Base-by-base conservation (phyloP, 2,329 filamentous ascomycete species). In the Alternaria panax region DNA sequence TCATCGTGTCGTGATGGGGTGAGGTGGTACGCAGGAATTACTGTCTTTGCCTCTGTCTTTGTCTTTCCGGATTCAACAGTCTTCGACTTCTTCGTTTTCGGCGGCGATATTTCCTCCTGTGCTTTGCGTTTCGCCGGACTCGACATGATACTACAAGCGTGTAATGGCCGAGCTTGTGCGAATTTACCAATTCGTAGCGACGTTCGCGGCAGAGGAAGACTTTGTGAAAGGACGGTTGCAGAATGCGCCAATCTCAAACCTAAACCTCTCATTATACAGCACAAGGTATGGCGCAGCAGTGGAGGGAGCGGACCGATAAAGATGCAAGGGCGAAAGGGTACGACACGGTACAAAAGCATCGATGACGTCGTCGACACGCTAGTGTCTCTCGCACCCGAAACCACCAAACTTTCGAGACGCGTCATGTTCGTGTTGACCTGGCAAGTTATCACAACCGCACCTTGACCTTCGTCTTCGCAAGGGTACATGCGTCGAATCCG, bases 81-180 rank as follows among this genome's bases (percentile, higher is more conserved):
- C 54, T 71, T 75, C 1, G 64, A 20, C 46, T 70, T 75, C 54
- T 77, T 77, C 0, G 62, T 14, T 40, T 66, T 68, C 1, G 58
- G 32, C 8, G 68, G 38, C 25, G 63, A 58, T 41, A 56, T 34
- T 7, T 59, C 41, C 20, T 65, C 65, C 24, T 63, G 63, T 9
- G 69, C 69, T 54, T 76, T 75, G n/a, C 73, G 74, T 47, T 77
- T 77, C 9, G 66, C 18, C 47, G 70, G 63, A 42, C 67, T 73
- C 25, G 66, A 60, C 62, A 67, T 73, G n/a, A 36, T 52, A 7
- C 30, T 45, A 18, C 65, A 61, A 9, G 36, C 40, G 50, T 69
- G 64, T 40, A 70, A 28, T 30, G 22, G 57, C 36, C 46, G 53
- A 43, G 46, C 16, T 27, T 46, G 45, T 6, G 27, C 7, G 12